Evolutionary conservation across 306 rosid genomes (phyloP).

Genomic region (Prunus salicina): DNA sequence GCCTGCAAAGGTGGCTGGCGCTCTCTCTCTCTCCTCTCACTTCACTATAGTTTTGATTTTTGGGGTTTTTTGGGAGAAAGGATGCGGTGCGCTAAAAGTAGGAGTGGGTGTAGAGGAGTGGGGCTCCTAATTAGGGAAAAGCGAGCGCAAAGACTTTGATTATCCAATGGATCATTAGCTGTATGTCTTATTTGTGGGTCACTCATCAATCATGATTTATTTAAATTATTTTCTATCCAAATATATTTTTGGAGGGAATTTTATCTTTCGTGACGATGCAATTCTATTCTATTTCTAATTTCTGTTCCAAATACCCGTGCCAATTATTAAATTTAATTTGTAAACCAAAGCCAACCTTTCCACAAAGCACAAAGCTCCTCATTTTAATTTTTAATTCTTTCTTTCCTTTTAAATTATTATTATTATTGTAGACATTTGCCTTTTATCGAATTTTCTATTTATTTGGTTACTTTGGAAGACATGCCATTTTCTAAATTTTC

Average conservation of each 20-base stretch:
- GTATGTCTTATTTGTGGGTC: slow-evolving; percentile 6
- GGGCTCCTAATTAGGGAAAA: background rate
- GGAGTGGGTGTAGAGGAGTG: slow-evolving; percentile 5
- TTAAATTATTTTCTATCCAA: background rate
- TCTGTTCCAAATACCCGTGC: background rate
- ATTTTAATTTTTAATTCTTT: no score
- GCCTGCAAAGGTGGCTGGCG: background rate
- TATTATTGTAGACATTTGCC: background rate
- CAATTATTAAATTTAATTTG: background rate
- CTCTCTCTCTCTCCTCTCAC: background rate
- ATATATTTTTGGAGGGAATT: background rate
- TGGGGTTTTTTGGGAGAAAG: background rate
- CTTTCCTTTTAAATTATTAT: background rate
- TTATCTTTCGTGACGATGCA: background rate
- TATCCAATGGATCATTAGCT: slow-evolving; percentile 3
- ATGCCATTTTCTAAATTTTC: no score
- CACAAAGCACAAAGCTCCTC: background rate
- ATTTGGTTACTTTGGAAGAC: no score
- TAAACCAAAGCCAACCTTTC: background rate
- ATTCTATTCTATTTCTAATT: background rate
- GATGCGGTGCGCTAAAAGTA: background rate
- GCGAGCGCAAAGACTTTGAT: background rate
- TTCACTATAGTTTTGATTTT: background rate
- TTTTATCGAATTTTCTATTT: background rate
- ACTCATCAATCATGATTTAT: slow-evolving; percentile 1